A percentile compares a stretch with the other conserved stretches of the same genome.
phyloP scores from a whole-genome alignment of 2,329 filamentous ascomycete genomes.

The Colletotrichum simmondsii region DNA sequence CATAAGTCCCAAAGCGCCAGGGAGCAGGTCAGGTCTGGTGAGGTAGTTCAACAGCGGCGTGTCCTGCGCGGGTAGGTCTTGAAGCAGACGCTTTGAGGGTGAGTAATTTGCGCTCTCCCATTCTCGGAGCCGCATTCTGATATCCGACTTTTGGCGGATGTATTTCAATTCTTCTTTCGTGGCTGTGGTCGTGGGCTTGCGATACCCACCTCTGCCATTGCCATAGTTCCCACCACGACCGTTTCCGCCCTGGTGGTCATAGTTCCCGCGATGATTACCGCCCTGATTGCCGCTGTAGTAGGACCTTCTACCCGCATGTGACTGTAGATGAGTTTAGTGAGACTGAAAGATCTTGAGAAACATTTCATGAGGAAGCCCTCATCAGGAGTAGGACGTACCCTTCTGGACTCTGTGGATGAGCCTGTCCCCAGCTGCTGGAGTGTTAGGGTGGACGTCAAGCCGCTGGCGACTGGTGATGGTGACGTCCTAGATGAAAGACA shows the following conservation, averaged over 20 bases:
- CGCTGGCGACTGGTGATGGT: neutral
- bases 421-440: conserved; percentile 21
- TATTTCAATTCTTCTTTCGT: neutral
- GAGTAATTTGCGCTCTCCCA: conserved; percentile 53
- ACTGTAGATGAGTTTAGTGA: neutral
- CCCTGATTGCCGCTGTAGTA: neutral
- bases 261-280: neutral
- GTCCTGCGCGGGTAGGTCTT: conserved; percentile 43
- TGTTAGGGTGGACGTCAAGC: conserved; percentile 19
- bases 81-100: conserved; percentile 37
- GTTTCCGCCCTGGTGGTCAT: neutral
- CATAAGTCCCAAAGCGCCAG: conserved; percentile 39
- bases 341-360: neutral
- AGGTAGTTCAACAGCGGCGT: conserved; percentile 44
- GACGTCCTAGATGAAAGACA: conserved; percentile 40
- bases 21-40: conserved; percentile 47
- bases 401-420: neutral
- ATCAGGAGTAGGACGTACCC: neutral
- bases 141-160: conserved; percentile 36
- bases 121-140: conserved; percentile 53
- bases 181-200: neutral
- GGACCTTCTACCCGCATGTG: neutral
- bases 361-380: neutral
- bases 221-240: conserved; percentile 9
- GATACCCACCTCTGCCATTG: neutral